Evolutionary conservation across 2,329 filamentous ascomycete genomes (phyloP).

Genomic region (Fusarium clavum): DNA sequence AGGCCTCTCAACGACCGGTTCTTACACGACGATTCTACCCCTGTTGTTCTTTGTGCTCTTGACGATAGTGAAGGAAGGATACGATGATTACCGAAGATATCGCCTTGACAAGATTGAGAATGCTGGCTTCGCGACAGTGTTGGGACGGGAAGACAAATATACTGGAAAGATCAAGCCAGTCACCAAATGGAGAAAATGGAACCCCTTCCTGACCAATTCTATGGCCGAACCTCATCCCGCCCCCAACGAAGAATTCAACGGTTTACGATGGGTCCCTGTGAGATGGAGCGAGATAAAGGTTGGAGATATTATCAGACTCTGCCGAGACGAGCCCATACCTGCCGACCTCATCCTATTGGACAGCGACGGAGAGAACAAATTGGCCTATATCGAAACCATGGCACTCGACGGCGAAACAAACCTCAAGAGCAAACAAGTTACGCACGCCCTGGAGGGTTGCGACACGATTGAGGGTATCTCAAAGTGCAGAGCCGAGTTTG

Average conservation of each 20-base stretch:
- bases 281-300: constrained; percentile 62
- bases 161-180: constrained; percentile 44
- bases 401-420: constrained; percentile 86
- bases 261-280: constrained; percentile 63
- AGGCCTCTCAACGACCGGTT: constrained; percentile 80
- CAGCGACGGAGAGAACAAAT: constrained; percentile 78
- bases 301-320: constrained; percentile 61
- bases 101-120: constrained; percentile 87
- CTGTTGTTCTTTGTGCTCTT: constrained; percentile 81
- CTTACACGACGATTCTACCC: constrained; percentile 79
- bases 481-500: constrained; percentile 69
- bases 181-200: constrained; percentile 45
- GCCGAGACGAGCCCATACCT: constrained; percentile 81
- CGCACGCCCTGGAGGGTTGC: constrained; percentile 70
- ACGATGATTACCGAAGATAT: constrained; percentile 85
- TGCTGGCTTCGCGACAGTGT: constrained; percentile 60
- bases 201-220: constrained; percentile 50
- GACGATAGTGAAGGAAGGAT: constrained; percentile 87
- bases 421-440: constrained; percentile 78
- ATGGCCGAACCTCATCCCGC: constrained; percentile 45
- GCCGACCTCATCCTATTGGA: constrained; percentile 86
- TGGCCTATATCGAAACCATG: constrained; percentile 89
- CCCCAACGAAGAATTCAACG: constrained; percentile 71
- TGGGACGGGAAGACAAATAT: constrained; percentile 54
- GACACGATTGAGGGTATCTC: constrained; percentile 65